Base-by-base conservation (phyloP, 768 basidiomycete genomes). In the Tricholoma hemisulphureum region DNA sequence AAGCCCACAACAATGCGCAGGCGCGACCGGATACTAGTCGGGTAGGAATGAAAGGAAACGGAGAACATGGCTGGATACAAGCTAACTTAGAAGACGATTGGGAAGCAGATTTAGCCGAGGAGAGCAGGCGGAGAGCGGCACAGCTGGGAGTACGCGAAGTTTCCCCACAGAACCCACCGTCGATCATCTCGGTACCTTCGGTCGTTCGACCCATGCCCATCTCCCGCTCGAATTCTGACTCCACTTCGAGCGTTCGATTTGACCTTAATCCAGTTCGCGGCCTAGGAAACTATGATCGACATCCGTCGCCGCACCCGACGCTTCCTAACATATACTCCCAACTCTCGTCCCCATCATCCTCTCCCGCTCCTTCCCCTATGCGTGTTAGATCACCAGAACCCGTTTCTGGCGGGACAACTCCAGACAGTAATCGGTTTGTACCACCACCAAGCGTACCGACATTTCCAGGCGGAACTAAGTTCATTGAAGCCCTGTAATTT, bases 51-150 rank as follows among this genome's bases (percentile, higher is more conserved):
- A 68, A 67, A 39, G 64, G 64, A 11, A 57, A 65, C 56, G 62
- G 65, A 59, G 68, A 65, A 48, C 70, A 73, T 46, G 82, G 83
- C 26, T 85, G 84, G 84, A 71, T 83, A 21, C 76, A 76, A 59
- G 77, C 83, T 37, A 73, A 75, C 34, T 80, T 75, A 34, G 71
- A 72, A 34, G 82, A 82, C 56, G 80, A 80, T 58, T 84, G 80
- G 78, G 78, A 77, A 32, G 58, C 63, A 43, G 72, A 71, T 31
- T 50, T 58, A 13, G 54, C 14, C 13, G 67, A 67, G 11, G 62
- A 61, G 26, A 32, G 50, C 37, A 41, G 56, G 29, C 20, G 34
- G 34, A 20, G 20, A 18, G 26, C 26, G 2, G 26, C 35, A 21
- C 46, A 43, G 3, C 21, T 37, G 20, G 46, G 23, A 29, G 46